These are phyloP conservation scores for Elsinoe fawcettii DNA, from an alignment of 2,329 filamentous ascomycete genomes.

Conservation along the genomic window DNA sequence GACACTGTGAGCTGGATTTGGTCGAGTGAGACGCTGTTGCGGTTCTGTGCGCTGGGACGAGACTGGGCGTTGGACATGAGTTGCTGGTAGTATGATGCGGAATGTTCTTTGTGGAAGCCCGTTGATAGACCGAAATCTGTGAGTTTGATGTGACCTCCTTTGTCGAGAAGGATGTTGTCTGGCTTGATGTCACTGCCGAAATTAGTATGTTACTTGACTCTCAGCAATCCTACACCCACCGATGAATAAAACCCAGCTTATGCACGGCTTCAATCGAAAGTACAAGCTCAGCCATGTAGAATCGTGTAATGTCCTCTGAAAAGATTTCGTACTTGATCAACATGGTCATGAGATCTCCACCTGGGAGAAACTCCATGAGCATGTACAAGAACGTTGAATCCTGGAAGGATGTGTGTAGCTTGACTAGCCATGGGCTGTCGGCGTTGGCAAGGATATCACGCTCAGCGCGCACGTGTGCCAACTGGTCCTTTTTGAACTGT, in stretches of 20 bases:
- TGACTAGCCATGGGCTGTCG: conserved; percentile 99
- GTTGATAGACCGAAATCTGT: conserved; percentile 97
- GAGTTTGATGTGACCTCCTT: conserved; percentile 93
- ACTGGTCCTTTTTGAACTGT: conserved; percentile 90
- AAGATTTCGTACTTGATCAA: conserved; percentile 99
- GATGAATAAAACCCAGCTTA: conserved; percentile 95
- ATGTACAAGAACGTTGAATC: conserved; percentile 95
- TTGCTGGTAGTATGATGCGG: conserved; percentile 97
- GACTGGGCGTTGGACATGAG: conserved; percentile 58
- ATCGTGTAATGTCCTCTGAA: conserved; percentile 94
- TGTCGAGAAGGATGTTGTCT: conserved; percentile 93
- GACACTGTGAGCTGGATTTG: conserved; percentile 97
- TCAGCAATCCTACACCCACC: conserved; percentile 46
- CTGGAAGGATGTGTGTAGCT: conserved; percentile 96
- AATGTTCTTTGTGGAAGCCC: conserved; percentile 94
- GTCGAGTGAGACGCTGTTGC: conserved; percentile 90
- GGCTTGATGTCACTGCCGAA: conserved; percentile 88
- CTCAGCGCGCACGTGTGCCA: conserved; percentile 94
- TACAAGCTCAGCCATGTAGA: conserved; percentile 98
- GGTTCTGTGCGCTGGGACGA: conserved; percentile 51
- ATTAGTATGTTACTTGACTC: conserved; percentile 4
- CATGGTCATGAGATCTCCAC: conserved; percentile 99
- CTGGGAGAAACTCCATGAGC: conserved; percentile 98
- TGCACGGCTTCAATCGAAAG: conserved; percentile 98
- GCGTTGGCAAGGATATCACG: conserved; percentile 96